phyloP scores from a whole-genome alignment of 2,329 filamentous ascomycete species.

The Sphaerulina vaccinii region DNA sequence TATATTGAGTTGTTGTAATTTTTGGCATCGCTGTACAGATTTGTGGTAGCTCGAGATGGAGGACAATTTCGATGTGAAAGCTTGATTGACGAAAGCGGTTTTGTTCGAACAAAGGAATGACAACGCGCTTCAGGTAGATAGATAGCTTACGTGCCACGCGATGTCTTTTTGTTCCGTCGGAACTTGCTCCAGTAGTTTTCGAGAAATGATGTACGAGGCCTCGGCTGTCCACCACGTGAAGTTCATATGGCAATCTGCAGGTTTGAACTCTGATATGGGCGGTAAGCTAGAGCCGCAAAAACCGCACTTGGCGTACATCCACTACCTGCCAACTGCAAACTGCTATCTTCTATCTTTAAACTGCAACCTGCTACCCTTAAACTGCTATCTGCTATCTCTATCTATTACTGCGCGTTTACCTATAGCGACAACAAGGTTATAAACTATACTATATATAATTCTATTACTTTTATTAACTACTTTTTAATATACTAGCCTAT shows the following conservation, averaged over 20 bases:
- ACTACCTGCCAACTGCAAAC: too few relatives aligned
- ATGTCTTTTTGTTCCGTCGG: background rate
- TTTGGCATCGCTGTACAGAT: background rate
- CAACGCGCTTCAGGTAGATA: background rate
- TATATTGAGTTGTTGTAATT: background rate
- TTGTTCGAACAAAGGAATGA: background rate
- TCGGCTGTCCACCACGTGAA: background rate
- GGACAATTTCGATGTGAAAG: too few relatives aligned
- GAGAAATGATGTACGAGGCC: background rate
- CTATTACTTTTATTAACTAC: too few relatives aligned
- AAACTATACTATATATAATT: too few relatives aligned
- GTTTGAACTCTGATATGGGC: background rate
- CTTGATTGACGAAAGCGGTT: background rate
- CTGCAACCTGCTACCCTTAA: too few relatives aligned
- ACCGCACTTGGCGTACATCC: too few relatives aligned
- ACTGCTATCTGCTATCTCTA: too few relatives aligned
- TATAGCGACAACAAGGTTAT: too few relatives aligned
- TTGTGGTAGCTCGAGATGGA: background rate
- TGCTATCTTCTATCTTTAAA: too few relatives aligned
- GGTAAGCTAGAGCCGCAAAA: background rate
- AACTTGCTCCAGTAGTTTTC: background rate
- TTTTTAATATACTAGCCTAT: too few relatives aligned
- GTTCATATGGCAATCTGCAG: background rate
- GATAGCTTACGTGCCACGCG: background rate
- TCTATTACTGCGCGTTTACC: too few relatives aligned